Evolutionary conservation across 208 protist species (phyloP), one percentile per base, ranked within the genome.

Genomic region (Balamuthia mandrillaris): DNA sequence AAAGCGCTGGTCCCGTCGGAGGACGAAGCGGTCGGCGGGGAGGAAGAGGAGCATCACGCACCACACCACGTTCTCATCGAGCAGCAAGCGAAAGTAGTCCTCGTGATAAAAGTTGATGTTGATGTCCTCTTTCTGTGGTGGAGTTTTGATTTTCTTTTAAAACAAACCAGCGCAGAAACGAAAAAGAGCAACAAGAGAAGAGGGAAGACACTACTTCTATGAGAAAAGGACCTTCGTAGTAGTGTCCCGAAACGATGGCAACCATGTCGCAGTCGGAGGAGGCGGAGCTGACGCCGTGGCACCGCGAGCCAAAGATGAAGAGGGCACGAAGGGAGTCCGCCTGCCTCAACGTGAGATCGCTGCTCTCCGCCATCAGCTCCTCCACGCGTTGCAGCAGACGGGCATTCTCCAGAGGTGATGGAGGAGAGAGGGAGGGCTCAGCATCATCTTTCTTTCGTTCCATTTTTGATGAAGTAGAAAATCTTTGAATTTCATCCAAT

Each of bases 181-280:
- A 68, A 44, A 68, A 31, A 41, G 35, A n/a, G 10, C 6, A 72
- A 6, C 63, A 24, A 5, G 31, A n/a, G 33, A 68, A 68, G 42
- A 24, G 14, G 18, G 14, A 18, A 54, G 47, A 54, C 21, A 54
- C 47, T 14, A 39, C 0, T 1, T 42, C 4, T 7, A 39, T 68
- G 4, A 29, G 21, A 68, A 68, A 6, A 29, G 58, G 10, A 21
- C 68, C 68, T 37, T 77, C 42, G 18, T 42, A 77, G 44, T 77
- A 77, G 1, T 21, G 42, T 18, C 68, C 68, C 18, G 49, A 41
- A 18, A 77, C 68, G 37, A 77, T 37, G 68, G 42, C 37, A 5
- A 77, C 56, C 27, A 77, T 41, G 68, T 77, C 68, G 68, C 56
- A 54, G 68, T 77, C 68, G 44, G 68, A 41, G 27, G 49, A 41